A percentile compares a stretch with the other conserved stretches of the same genome.
Conservation (phyloP, 1,284 basidiomycete species). For the Heterobasidion occidentale region DNA sequence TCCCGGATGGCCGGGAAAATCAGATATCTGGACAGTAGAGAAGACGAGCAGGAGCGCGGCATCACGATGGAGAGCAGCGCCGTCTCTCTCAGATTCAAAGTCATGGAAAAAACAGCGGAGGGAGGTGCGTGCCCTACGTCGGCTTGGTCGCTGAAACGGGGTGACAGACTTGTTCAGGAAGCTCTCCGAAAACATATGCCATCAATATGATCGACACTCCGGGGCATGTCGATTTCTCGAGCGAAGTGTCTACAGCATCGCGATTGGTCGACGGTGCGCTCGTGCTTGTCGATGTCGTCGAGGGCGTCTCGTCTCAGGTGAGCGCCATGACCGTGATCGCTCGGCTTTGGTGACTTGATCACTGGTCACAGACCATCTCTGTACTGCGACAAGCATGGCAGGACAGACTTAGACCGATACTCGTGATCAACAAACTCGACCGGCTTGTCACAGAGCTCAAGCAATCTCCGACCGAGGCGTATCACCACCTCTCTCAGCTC, state of each 20-base stretch:
- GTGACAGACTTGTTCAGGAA: conserved; percentile 36
- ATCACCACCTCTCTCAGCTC: conserved; percentile 88
- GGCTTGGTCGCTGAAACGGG: conserved; percentile 4
- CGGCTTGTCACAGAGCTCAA: conserved; percentile 92
- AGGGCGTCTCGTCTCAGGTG: conserved; percentile 97
- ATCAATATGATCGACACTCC: conserved; percentile 98
- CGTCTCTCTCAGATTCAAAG: conserved; percentile 79
- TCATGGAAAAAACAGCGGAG: conserved; percentile 45
- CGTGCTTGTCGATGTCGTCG: conserved; percentile 96
- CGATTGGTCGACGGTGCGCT: conserved; percentile 93
- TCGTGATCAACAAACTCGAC: conserved; percentile 98
- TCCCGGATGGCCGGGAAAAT: conserved; percentile 93
- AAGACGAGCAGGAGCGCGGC: conserved; percentile 96
- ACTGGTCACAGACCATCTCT: conserved; percentile 74
- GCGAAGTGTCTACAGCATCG: conserved; percentile 92
- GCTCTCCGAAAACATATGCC: conserved; percentile 56
- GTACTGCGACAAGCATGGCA: conserved; percentile 95
- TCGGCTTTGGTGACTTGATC: too few relatives aligned
- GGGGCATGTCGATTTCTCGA: conserved; percentile 98
- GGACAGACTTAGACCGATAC: conserved; percentile 83
- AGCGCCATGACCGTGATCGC: conserved; percentile 15
- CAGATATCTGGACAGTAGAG: conserved; percentile 91
- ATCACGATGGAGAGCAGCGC: conserved; percentile 99
- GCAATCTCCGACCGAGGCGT: conserved; percentile 86
- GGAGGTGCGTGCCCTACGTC: conserved; percentile 27